phyloP scores from a whole-genome alignment of 768 basidiomycete species.

The Mycena crocata region DNA sequence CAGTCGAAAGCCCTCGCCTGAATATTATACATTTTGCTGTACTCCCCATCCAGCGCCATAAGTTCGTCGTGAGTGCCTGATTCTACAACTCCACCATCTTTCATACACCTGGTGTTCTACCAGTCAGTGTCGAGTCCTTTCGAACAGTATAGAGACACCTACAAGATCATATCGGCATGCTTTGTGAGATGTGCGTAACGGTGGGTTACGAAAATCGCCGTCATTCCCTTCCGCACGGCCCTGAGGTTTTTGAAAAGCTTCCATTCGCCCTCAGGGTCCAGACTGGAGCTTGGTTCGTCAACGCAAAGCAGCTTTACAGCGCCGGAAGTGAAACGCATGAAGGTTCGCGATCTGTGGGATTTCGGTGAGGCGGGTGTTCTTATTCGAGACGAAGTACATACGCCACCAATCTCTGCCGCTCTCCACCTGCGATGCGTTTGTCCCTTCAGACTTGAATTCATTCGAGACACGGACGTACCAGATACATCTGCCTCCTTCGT shows the following conservation, averaged over 20 bases:
- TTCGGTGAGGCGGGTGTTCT: neutral
- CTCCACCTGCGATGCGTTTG: conserved; percentile 56
- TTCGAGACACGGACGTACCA: conserved; percentile 12
- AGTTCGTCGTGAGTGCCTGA: conserved; percentile 55
- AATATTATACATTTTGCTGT: conserved; percentile 55
- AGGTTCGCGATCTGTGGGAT: conserved; percentile 56
- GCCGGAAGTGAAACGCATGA: conserved; percentile 59
- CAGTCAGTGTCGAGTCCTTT: neutral
- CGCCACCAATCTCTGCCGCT: conserved; percentile 64
- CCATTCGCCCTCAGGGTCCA: conserved; percentile 68
- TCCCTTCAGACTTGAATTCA: conserved; percentile 39
- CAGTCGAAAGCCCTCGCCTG: conserved; percentile 45
- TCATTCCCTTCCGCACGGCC: conserved; percentile 57
- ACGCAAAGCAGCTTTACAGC: conserved; percentile 61
- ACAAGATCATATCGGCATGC: conserved; percentile 66
- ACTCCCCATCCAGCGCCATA: conserved; percentile 51
- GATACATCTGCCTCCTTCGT: conserved; percentile 46
- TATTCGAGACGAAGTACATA: conserved; percentile 41
- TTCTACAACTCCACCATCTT: conserved; percentile 54
- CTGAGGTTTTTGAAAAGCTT: conserved; percentile 57
- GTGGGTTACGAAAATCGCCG: conserved; percentile 70
- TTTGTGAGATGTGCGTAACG: conserved; percentile 63
- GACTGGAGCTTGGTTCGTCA: conserved; percentile 69
- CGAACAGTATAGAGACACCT: conserved; percentile 33
- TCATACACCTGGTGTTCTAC: conserved; percentile 56